A percentile compares a stretch with the other conserved stretches of the same genome.
phyloP scores from a whole-genome alignment of 2,329 filamentous ascomycete genomes.

The Aspergillaceae sp. region DNA sequence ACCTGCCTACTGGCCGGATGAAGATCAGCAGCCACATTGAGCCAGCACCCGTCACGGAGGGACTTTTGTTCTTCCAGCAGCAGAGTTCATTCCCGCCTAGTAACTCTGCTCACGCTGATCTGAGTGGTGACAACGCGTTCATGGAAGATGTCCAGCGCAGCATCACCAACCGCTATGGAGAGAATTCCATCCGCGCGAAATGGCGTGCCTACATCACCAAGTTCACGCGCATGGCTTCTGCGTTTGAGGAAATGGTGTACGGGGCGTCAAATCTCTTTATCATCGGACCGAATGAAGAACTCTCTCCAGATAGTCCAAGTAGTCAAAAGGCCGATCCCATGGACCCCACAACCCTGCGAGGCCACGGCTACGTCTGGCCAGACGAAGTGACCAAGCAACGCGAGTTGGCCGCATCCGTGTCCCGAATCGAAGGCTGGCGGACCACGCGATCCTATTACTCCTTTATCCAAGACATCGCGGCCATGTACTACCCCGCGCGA shows the following conservation, averaged over 20 bases:
- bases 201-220: conserved; percentile 93
- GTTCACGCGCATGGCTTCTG: conserved; percentile 84
- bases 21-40: conserved; percentile 91
- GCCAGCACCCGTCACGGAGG: conserved; percentile 69
- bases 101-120: conserved; percentile 12
- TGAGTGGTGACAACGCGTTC: conserved; percentile 71
- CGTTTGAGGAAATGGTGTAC: conserved; percentile 93
- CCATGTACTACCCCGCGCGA: conserved; percentile 30
- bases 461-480: conserved; percentile 65
- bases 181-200: conserved; percentile 81
- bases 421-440: conserved; percentile 91
- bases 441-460: conserved; percentile 93
- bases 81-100: conserved; percentile 35
- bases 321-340: conserved; percentile 25
- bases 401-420: conserved; percentile 85
- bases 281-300: conserved; percentile 64
- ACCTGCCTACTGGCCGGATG: conserved; percentile 82
- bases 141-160: conserved; percentile 79
- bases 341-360: conserved; percentile 51
- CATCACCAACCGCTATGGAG: conserved; percentile 76
- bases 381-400: conserved; percentile 71
- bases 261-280: conserved; percentile 77
- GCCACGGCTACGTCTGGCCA: conserved; percentile 92
- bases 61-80: conserved; percentile 78
- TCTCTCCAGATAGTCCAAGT: conserved; percentile 44